Evolutionary conservation across 2,329 filamentous ascomycete genomes (phyloP), one percentile per base, ranked within the genome.

Genomic region (Fonsecaea multimorphosa): DNA sequence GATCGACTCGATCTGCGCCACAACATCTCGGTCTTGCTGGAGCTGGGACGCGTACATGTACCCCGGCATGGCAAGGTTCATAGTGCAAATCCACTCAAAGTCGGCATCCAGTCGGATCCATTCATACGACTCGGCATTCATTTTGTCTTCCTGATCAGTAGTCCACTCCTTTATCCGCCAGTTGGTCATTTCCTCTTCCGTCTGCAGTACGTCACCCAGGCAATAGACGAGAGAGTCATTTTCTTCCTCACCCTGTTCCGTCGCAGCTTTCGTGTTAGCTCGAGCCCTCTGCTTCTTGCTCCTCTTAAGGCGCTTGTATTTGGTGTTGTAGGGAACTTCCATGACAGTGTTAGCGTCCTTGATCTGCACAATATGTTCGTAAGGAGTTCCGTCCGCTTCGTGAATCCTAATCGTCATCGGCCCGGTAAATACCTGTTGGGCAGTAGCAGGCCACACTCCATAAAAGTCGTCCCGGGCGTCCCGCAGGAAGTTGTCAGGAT

Each of bases 1-100:
- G 80, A 96, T 87, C 3, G 92, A 82, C 76, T 89, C 86, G 60
- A 88, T 81, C 73, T 90, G 88, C n/a, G 96, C 96, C 69, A 97
- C 92, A 65, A 99, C 92, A 76, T 99, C 96, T 72, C 94, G 86
- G 78, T 99, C 95, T 78, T 99, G 95, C 76, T 99, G 95, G 68
- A 99, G 83, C 77, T 99, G 95, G 24, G 95, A 97, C 65, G 97
- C 88, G 76, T 95, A 97, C 96, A 99, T 99, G 82, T 98, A 98
- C 3, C 92, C 87, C 53, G 92, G 92, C 85, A 97, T 92, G 69
- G 89, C 89, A 56, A 90, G 81, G 67, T 90, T 89, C 78, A 96
- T 91, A 71, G 89, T 89, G 78, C 68, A 95, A 64, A 97, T 89
- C 95, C 95, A 99, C 77, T 99, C 95, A 72, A 98, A 98, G 78